Conservation (phyloP, 805 yeast genomes). For the Dipodascus albidus region DNA sequence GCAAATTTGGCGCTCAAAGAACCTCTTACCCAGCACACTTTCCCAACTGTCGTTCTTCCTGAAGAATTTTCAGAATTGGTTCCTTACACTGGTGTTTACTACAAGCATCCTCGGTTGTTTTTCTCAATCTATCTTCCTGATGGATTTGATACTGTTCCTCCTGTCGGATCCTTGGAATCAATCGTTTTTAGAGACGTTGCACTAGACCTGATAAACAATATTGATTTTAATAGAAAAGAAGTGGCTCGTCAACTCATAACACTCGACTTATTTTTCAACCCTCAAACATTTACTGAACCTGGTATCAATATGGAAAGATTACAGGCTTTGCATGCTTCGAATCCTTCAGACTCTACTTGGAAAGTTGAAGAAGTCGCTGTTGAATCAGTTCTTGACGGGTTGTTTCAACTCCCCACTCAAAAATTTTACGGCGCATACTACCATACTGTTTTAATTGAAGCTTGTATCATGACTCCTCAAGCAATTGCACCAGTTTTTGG, state of each 20-base stretch:
- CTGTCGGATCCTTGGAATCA: conserved; percentile 38
- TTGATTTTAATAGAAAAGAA: conserved; percentile 83
- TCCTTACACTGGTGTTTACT: conserved; percentile 21
- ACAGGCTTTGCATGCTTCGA: conserved; percentile 16
- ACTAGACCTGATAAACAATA: conserved; percentile 60
- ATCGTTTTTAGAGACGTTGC: conserved; percentile 64
- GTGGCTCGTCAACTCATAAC: conserved; percentile 75
- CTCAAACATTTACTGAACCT: conserved; percentile 53
- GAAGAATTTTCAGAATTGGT: conserved; percentile 5
- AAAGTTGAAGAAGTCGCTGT: conserved; percentile 85
- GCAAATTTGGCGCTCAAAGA: conserved; percentile 1
- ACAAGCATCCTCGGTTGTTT: conserved; percentile 48
- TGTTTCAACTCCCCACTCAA: conserved; percentile 62
- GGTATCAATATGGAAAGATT: conserved; percentile 72
- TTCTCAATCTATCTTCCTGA: conserved; percentile 50
- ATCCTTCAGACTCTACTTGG: conserved; percentile 51
- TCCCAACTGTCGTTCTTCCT: conserved; percentile 27
- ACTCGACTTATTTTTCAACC: conserved; percentile 59
- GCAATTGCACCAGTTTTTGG: conserved; percentile 94
- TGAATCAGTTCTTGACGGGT: conserved; percentile 67
- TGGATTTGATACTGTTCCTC: conserved; percentile 58
- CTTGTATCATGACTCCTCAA: conserved; percentile 69
- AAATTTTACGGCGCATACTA: conserved; percentile 66
- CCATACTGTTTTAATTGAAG: conserved; percentile 73
- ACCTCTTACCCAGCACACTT: conserved; percentile 12